phyloP scores from a whole-genome alignment of 2,329 filamentous ascomycete genomes.

The Cryphonectria nitschkei region DNA sequence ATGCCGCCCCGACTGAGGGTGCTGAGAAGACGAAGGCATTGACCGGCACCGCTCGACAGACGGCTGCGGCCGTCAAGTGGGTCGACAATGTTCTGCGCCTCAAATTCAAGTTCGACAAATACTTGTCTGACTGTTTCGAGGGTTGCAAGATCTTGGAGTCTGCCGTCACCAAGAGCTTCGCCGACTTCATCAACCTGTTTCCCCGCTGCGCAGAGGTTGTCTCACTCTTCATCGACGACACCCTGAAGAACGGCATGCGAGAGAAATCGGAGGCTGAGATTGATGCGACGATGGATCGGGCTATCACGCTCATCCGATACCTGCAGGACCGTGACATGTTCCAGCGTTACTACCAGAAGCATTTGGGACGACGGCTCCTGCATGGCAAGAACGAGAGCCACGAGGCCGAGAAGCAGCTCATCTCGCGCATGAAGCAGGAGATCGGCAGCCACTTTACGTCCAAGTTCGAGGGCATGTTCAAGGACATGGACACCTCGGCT shows the following conservation, averaged over 20 bases:
- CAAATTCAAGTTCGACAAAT: conserved; percentile 86
- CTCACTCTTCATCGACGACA: conserved; percentile 96
- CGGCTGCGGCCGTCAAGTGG: conserved; percentile 88
- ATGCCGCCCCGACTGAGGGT: conserved; percentile 50
- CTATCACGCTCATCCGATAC: conserved; percentile 84
- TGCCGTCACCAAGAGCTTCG: conserved; percentile 82
- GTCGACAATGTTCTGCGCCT: conserved; percentile 86
- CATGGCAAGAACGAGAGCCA: conserved; percentile 89
- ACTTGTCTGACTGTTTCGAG: conserved; percentile 75
- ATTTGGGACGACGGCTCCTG: conserved; percentile 83
- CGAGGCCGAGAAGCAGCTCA: conserved; percentile 94
- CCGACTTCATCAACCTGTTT: conserved; percentile 94
- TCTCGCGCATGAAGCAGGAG: conserved; percentile 95
- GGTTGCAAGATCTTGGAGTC: conserved; percentile 79
- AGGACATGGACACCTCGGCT: conserved; percentile 86
- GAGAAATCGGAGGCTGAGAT: conserved; percentile 90
- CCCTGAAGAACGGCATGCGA: conserved; percentile 89
- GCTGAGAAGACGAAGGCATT: conserved; percentile 55
- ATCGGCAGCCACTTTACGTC: conserved; percentile 91
- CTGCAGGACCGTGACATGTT: conserved; percentile 93
- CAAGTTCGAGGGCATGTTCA: conserved; percentile 97
- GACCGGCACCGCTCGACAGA: conserved; percentile 73
- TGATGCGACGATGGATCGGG: conserved; percentile 83
- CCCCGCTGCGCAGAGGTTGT: conserved; percentile 85
- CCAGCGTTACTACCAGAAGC: conserved; percentile 97